A percentile compares a stretch with the other conserved stretches of the same genome.
These are phyloP conservation scores for Scutellaria baicalensis DNA, from an alignment of 257 asterid genomes.

Conservation along the genomic window DNA sequence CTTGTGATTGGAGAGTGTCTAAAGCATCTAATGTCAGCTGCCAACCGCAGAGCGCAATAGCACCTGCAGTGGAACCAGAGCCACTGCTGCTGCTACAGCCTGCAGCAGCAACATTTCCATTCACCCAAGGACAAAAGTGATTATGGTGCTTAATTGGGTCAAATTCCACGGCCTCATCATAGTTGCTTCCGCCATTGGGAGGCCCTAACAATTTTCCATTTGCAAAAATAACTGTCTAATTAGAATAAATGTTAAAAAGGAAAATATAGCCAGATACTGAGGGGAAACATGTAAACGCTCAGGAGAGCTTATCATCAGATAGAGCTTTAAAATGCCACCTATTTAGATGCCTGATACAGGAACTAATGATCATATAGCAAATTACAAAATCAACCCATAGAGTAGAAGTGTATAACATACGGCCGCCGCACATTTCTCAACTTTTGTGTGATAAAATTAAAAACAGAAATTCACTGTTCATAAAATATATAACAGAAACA, in stretches of 20 bases:
- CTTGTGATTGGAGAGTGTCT: conserved; percentile 82
- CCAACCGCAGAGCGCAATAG: conserved; percentile 90
- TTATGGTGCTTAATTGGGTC: conserved; percentile 95
- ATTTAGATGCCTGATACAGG: neutral
- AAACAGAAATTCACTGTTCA: neutral
- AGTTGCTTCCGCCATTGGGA: conserved; percentile 86
- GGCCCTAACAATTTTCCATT: conserved; percentile 47
- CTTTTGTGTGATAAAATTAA: neutral
- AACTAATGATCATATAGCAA: neutral
- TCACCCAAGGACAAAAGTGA: conserved; percentile 96
- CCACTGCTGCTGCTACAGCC: conserved; percentile 74
- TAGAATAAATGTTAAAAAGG: neutral
- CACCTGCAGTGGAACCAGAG: conserved; percentile 69
- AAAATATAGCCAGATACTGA: neutral
- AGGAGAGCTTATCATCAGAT: conserved; percentile 1
- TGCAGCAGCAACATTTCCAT: conserved; percentile 99
- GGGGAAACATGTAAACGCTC: neutral
- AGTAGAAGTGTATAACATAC: neutral
- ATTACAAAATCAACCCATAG: neutral
- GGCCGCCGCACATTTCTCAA: neutral
- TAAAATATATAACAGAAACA: neutral
- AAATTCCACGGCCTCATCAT: conserved; percentile 80
- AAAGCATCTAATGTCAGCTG: conserved; percentile 96
- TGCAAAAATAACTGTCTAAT: conserved; percentile 13
- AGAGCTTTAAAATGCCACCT: neutral